Base-by-base conservation (phyloP, 2,329 filamentous ascomycete species). In the Neonectria hederae region DNA sequence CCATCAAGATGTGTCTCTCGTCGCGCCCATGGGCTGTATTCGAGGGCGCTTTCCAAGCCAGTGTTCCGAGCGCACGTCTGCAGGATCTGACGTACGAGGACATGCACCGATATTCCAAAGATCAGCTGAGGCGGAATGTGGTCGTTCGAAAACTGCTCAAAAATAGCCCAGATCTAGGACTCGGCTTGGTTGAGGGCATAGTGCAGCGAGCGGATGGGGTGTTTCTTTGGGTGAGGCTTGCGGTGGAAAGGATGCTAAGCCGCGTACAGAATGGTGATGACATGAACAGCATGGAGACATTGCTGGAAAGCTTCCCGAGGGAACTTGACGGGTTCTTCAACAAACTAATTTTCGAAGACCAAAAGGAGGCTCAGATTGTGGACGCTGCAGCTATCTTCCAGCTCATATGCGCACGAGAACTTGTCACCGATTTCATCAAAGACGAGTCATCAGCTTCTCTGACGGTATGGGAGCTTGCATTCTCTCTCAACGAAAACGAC, bases 401-500 rank as follows among this genome's bases (percentile, higher is more conserved):
- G 26, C 71, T 79, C 4, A 70, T 78, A 2, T 65, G 72, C 9
- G 75, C 76, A 0, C 62, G 74, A n/a, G 77, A 79, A 54, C 28
- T 60, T 0, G 76, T 76, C 2, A 75, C 77, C 1, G 74, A 76
- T 13, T 78, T 78, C 46, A 66, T 78, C 21, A 69, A 71, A 9
- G 74, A 78, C 48, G 76, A 79, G 8, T 73, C 74, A 0, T 72
- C 77, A 0, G 73, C 70, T 19, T 70, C 73, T 0, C 62, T 78
- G 5, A 75, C 74, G 0, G 65, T 79, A 3, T 78, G 76, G 77
- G 77, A 79, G 40, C 48, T 79, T 14, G 74, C 75, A 0, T 78
- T 78, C 53, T 69, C 77, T 2, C 64, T 75, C 0, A 17, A 61
- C 2, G 49, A 54, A 6, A 56, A 63, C 0, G 72, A 76, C 0